phyloP scores from a whole-genome alignment of 305 asterid genomes.

The Fraxinus greggii region DNA sequence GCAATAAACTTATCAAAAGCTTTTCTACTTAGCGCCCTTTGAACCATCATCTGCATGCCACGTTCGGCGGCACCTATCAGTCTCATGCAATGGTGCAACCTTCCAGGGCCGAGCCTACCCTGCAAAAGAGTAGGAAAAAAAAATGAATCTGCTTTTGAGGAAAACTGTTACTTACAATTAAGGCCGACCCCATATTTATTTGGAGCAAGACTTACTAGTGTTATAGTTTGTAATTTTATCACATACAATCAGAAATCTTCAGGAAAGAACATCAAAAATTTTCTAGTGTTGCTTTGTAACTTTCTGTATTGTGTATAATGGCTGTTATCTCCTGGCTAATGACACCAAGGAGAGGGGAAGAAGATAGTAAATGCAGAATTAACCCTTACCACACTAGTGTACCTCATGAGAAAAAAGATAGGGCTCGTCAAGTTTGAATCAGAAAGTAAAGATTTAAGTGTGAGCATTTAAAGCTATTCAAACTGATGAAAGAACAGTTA shows the following conservation, averaged over 20 bases:
- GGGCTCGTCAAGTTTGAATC: neutral
- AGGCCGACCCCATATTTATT: neutral
- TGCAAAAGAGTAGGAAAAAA: conserved; percentile 32
- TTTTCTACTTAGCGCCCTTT: conserved; percentile 71
- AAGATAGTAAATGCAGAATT: neutral
- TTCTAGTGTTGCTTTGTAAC: neutral
- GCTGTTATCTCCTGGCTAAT: neutral
- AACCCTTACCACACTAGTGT: neutral
- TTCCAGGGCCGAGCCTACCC: conserved; percentile 98
- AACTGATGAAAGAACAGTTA: neutral
- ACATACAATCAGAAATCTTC: neutral
- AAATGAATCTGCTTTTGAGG: neutral
- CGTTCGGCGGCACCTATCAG: conserved; percentile 96
- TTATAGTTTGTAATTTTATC: neutral
- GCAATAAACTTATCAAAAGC: conserved; percentile 78
- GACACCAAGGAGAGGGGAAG: neutral
- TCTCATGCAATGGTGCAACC: conserved; percentile 98
- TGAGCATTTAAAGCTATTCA: neutral
- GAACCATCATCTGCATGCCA: conserved; percentile 83
- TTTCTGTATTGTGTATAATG: neutral
- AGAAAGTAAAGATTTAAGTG: neutral
- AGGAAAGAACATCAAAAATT: neutral
- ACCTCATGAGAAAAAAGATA: neutral
- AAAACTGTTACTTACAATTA: neutral
- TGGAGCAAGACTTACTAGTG: neutral